Conservation (phyloP, 345 rosid species). For the Rhodamnia argentea region DNA sequence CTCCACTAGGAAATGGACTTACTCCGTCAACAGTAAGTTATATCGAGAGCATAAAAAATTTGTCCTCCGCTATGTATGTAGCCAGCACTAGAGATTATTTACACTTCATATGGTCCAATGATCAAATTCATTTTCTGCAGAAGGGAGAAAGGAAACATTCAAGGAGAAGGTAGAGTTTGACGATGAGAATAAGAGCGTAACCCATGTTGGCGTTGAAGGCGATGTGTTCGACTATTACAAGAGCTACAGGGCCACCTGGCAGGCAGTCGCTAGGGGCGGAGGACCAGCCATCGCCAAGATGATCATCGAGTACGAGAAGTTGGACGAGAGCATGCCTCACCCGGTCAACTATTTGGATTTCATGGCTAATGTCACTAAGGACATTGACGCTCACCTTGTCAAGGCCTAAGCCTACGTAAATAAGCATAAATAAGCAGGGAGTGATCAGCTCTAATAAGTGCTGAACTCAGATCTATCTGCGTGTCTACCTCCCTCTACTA, state of each 20-base stretch:
- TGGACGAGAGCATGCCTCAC: constrained; percentile 1
- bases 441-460: background rate
- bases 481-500: background rate
- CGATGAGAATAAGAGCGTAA: background rate
- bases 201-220: background rate
- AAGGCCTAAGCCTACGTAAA: background rate
- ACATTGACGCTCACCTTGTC: background rate
- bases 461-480: background rate
- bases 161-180: background rate
- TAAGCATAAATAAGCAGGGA: background rate
- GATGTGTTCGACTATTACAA: background rate
- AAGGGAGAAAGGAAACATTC: background rate
- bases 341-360: constrained; percentile 8
- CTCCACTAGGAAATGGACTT: background rate
- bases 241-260: background rate
- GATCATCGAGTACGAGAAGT: constrained; percentile 15
- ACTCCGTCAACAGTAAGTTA: background rate
- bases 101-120: background rate
- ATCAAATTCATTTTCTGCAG: background rate
- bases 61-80: background rate
- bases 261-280: background rate
- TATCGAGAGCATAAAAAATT: no score
- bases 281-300: background rate
- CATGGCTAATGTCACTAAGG: background rate
- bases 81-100: background rate